Evolutionary conservation across 441 rosid genomes (phyloP), one percentile per base, ranked within the genome.

Genomic region (Erysimum pusillum): DNA sequence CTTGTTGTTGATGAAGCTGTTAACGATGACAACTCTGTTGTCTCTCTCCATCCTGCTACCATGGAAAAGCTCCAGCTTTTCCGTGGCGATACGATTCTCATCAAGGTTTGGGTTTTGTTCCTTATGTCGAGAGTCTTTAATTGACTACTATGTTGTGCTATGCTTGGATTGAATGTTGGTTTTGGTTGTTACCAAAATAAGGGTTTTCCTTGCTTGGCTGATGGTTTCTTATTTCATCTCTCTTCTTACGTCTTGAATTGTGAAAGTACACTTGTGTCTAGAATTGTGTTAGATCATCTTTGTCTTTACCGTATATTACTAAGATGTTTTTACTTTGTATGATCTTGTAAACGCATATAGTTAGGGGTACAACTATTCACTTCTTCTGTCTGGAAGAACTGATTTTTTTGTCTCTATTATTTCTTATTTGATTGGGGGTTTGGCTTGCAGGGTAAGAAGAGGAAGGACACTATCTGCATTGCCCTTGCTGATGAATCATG

Each of bases 1-100:
- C 91, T 92, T 20, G 84, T 94, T 65, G 97, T 91, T n/a, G 96
- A 94, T 56, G 99, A 94, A 76, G 91, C 97, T 51, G 28, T 83
- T 38, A 89, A 91, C 80, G 97, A 94, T 60, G 97, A 92, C 69
- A 94, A 91, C 87, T 94, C 97, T 4, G 96, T 90, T 13, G 94
- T 88, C 31, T 59, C 92, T 3, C 88, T 91, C 25, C 92, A 92
- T 68, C 94, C 96, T 2, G 85, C 89, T 4, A 90, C 99, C 57
- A 89, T 91, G 99, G 99, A 92, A 86, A 94, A 88, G 85, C 96
- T 92, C 74, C 98, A 94, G 85, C 89, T 92, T 52, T 94, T 92
- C 67, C 90, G 97, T 18, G 97, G 97, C 5, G 97, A 94, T 68
- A 90, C 98, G 4, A 87, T 94, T 81, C 82, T 90, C 61, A 84